Conservation (phyloP, 2,329 filamentous ascomycete species). For the Cryphonectria radicalis region DNA sequence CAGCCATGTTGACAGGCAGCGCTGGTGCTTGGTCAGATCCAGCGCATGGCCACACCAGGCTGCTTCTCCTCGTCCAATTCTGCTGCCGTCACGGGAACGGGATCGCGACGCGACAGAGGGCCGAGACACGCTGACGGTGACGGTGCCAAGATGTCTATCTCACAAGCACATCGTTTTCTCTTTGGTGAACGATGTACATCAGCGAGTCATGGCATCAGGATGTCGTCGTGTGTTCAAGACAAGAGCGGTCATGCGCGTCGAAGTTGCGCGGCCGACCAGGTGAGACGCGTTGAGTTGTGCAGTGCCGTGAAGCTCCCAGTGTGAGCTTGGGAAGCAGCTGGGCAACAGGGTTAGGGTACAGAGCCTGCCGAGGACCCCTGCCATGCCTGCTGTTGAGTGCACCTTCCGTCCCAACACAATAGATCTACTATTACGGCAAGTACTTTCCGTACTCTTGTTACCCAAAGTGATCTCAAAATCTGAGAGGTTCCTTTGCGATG, state of each 20-base stretch:
- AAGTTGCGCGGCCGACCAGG: too few species aligned
- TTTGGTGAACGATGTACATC: neutral
- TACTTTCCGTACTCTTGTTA: too few species aligned
- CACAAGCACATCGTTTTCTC: neutral
- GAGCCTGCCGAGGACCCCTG: neutral
- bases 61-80: neutral
- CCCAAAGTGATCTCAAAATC: too few species aligned
- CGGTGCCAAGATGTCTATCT: neutral
- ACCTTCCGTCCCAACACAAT: neutral
- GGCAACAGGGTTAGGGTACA: neutral
- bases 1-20: constrained; percentile 46
- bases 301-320: neutral
- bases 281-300: neutral
- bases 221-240: neutral
- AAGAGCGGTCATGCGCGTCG: neutral
- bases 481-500: too few species aligned
- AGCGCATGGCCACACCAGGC: neutral
- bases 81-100: neutral
- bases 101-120: neutral
- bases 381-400: neutral
- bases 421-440: too few species aligned
- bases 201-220: neutral
- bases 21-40: neutral
- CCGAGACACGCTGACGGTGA: neutral
- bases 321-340: neutral